A percentile compares a stretch with the other conserved stretches of the same genome.
Evolutionary conservation across 192 early-diverging fungal genomes (phyloP).

Genomic region (Coemansia erecta): DNA sequence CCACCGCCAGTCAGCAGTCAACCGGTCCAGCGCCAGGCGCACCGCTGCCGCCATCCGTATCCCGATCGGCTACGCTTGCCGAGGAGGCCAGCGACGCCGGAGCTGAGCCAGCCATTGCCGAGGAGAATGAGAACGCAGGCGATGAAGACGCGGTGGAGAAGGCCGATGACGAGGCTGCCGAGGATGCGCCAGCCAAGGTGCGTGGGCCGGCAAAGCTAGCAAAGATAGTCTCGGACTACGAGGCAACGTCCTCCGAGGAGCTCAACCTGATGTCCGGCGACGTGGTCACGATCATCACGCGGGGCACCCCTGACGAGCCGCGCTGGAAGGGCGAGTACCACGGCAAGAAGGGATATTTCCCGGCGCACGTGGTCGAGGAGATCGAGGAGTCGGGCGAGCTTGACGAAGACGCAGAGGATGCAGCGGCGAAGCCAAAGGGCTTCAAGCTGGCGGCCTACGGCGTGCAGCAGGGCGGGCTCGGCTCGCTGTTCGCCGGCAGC

Average conservation of each 20-base stretch:
- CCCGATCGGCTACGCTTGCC: slow-evolving; percentile 8
- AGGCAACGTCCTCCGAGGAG: slow-evolving; percentile 61
- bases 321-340: slow-evolving; percentile 78
- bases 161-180: slow-evolving; percentile 4
- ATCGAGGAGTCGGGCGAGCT: slow-evolving; percentile 34
- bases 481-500: slow-evolving; percentile 70
- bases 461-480: slow-evolving; percentile 77
- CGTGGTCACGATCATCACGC: slow-evolving; percentile 67
- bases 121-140: slow-evolving; percentile 3
- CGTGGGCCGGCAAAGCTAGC: slow-evolving; percentile 51
- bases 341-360: slow-evolving; percentile 74
- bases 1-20: slow-evolving; percentile 10
- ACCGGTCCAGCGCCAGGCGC: not conserved
- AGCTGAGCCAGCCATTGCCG: not conserved
- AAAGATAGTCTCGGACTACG: slow-evolving; percentile 70
- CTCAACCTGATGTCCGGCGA: slow-evolving; percentile 64
- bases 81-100: not conserved
- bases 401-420: slow-evolving; percentile 27
- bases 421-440: slow-evolving; percentile 20
- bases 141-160: slow-evolving; percentile 10
- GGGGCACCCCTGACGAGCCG: slow-evolving; percentile 53
- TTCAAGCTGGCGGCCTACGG: slow-evolving; percentile 75
- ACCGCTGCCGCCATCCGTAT: not conserved
- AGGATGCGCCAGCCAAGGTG: slow-evolving; percentile 9
- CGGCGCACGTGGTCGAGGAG: slow-evolving; percentile 58